Percentiles rank a stretch among this genome's conserved stretches.
Evolutionary conservation across 257 asterid species (phyloP).

Genomic region (Jasminum sambac): DNA sequence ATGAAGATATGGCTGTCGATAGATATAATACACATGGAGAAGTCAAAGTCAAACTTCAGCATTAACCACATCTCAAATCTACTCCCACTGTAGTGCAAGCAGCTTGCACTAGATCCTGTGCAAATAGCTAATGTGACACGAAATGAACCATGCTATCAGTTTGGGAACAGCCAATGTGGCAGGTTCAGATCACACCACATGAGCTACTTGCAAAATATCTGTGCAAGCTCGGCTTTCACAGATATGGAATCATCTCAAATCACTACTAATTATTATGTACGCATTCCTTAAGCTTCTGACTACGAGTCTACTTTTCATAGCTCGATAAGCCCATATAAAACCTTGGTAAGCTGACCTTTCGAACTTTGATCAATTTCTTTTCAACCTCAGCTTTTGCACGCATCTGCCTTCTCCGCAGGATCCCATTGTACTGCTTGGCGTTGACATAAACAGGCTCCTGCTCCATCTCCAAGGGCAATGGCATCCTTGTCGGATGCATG

Average conservation of each 20-base stretch:
- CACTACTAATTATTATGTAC: too few relatives aligned
- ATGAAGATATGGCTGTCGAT: constrained; percentile 75
- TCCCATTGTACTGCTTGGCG: constrained; percentile 88
- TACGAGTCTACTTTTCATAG: not conserved
- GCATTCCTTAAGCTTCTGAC: too few relatives aligned
- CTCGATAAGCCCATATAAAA: constrained; percentile 1
- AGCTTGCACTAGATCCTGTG: too few relatives aligned
- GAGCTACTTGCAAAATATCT: too few relatives aligned
- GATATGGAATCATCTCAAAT: too few relatives aligned
- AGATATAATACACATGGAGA: not conserved
- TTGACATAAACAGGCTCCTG: constrained; percentile 90
- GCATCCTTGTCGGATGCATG: constrained; percentile 74
- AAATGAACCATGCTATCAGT: too few relatives aligned
- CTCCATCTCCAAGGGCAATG: constrained; percentile 82
- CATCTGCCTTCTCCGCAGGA: constrained; percentile 76
- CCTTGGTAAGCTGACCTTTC: constrained; percentile 58
- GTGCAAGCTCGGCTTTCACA: too few relatives aligned
- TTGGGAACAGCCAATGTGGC: too few relatives aligned
- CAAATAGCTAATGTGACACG: too few relatives aligned
- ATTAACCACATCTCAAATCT: too few relatives aligned
- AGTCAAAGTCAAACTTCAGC: not conserved
- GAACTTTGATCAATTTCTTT: constrained; percentile 67
- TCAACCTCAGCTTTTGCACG: constrained; percentile 95
- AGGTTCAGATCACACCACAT: too few relatives aligned
- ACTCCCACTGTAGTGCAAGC: too few relatives aligned